phyloP scores from a whole-genome alignment of 768 basidiomycete genomes.

The Suillus spraguei region DNA sequence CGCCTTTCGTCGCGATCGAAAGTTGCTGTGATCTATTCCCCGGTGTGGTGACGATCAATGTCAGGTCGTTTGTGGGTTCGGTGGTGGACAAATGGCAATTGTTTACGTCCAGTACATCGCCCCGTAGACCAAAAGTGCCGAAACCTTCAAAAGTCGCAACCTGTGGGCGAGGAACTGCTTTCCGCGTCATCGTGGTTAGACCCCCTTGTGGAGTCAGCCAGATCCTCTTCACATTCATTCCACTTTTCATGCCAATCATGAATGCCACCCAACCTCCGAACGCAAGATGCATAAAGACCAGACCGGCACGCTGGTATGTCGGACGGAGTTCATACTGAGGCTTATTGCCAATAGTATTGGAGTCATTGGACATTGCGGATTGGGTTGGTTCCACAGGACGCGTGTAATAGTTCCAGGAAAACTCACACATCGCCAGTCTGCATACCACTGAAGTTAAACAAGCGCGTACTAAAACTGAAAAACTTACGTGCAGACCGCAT shows the following conservation, averaged over 20 bases:
- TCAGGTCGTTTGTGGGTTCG: constrained; percentile 5
- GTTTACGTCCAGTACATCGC: constrained; percentile 7
- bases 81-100: constrained; percentile 8
- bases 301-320: constrained; percentile 29
- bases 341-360: constrained; percentile 13
- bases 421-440: constrained; percentile 28
- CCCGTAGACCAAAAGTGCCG: constrained; percentile 18
- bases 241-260: constrained; percentile 28
- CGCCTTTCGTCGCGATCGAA: constrained; percentile 23
- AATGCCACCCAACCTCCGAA: constrained; percentile 33
- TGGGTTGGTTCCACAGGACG: constrained; percentile 15
- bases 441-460: background rate
- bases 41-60: background rate
- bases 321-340: constrained; percentile 31
- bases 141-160: constrained; percentile 16
- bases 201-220: constrained; percentile 30
- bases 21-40: constrained; percentile 1
- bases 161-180: constrained; percentile 1
- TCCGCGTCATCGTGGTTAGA: background rate
- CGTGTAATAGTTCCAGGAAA: constrained; percentile 33
- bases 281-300: constrained; percentile 30
- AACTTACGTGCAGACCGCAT: constrained; percentile 34
- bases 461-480: background rate
- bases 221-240: constrained; percentile 31
- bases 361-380: constrained; percentile 12